These are phyloP conservation scores for Puccinia novopanici DNA, from an alignment of 1,284 basidiomycete species.

Conservation along the genomic window DNA sequence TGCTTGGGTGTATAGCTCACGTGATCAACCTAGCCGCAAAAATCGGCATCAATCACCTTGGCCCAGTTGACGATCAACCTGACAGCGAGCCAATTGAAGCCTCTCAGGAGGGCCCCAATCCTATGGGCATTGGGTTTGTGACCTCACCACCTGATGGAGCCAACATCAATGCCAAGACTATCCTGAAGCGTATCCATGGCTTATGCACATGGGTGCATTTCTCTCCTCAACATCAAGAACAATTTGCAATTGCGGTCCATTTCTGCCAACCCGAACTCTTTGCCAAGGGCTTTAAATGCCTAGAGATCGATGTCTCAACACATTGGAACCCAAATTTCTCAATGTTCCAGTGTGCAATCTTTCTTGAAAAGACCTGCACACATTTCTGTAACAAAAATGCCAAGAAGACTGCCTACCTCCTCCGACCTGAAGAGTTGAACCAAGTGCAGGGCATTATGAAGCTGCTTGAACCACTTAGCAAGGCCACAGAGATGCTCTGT, in stretches of 20 bases:
- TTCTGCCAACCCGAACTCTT: too few relatives aligned
- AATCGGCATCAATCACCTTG: neutral
- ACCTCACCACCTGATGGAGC: neutral
- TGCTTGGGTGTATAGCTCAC: constrained; percentile 2
- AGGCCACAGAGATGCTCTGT: neutral
- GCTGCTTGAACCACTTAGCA: neutral
- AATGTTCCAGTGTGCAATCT: neutral
- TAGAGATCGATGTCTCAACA: neutral
- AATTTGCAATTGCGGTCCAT: neutral
- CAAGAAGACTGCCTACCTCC: neutral
- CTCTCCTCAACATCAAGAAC: neutral
- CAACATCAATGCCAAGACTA: neutral
- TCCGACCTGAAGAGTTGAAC: neutral
- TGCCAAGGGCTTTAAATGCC: neutral
- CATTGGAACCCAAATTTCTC: neutral
- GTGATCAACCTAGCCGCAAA: constrained; percentile 9
- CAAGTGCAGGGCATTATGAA: neutral
- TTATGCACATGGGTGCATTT: neutral
- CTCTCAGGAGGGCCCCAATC: too few relatives aligned
- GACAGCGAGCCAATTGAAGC: neutral
- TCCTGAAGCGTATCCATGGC: too few relatives aligned
- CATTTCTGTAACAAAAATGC: neutral
- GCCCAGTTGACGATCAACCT: neutral
- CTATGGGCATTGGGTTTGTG: neutral
- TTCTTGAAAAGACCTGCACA: neutral